Conservation (phyloP, 176 grass and related monocot genomes). For the Bolboschoenus planiculmis region DNA sequence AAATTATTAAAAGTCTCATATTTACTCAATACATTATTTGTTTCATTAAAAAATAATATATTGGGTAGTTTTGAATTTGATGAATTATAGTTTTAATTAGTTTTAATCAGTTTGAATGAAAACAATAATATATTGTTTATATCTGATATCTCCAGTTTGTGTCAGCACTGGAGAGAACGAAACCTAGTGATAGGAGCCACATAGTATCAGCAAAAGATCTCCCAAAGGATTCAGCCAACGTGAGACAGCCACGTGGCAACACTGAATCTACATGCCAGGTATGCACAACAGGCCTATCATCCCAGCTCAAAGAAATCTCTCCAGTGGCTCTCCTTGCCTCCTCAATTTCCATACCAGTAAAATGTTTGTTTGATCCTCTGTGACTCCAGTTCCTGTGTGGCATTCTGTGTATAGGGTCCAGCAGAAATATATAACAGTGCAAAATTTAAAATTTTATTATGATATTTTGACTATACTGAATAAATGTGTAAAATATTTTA, state of each 20-base stretch:
- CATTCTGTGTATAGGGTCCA: neutral
- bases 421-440: neutral
- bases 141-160: neutral
- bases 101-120: neutral
- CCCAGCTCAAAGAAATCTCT: neutral
- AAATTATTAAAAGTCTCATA: too few relatives aligned
- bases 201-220: conserved; percentile 7
- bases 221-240: neutral
- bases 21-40: too few relatives aligned
- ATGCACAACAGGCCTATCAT: neutral
- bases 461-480: too few relatives aligned
- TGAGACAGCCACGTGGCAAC: neutral
- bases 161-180: neutral
- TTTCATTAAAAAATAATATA: too few relatives aligned
- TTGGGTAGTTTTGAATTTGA: too few relatives aligned
- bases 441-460: neutral
- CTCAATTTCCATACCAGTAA: neutral
- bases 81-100: neutral
- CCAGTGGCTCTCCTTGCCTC: neutral
- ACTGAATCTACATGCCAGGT: neutral
- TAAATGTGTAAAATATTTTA: too few relatives aligned
- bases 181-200: neutral
- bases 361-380: neutral
- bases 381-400: neutral
- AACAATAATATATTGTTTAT: neutral